A percentile compares a stretch with the other conserved stretches of the same genome.
phyloP scores from a whole-genome alignment of 305 asterid genomes.

The Fraxinus platypoda region DNA sequence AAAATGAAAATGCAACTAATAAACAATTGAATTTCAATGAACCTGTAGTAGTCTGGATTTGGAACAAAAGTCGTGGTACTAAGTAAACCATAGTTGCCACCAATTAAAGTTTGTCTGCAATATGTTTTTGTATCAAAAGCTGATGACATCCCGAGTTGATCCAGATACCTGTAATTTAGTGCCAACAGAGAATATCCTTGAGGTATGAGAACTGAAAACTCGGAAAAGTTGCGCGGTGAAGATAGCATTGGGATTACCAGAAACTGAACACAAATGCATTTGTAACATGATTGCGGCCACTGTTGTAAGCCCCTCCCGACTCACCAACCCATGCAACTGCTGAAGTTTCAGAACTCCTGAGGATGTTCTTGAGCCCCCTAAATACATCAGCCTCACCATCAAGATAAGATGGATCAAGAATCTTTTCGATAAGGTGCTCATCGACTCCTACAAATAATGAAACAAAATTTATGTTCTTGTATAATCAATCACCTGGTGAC shows the following conservation, averaged over 20 bases:
- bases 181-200: not conserved
- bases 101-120: constrained; percentile 19
- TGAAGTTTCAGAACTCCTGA: constrained; percentile 8
- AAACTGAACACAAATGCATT: constrained; percentile 18
- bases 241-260: not conserved
- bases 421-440: constrained; percentile 5
- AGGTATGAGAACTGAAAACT: not conserved
- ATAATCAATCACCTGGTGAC: not conserved
- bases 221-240: not conserved
- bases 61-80: constrained; percentile 11
- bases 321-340: constrained; percentile 22
- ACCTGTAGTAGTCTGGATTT: constrained; percentile 23
- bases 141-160: constrained; percentile 20
- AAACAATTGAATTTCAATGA: not conserved
- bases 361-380: not conserved
- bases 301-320: constrained; percentile 19
- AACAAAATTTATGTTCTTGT: not conserved
- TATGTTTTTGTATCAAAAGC: constrained; percentile 16
- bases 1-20: not conserved
- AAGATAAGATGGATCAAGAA: constrained; percentile 14
- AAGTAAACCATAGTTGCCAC: constrained; percentile 20
- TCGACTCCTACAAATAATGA: not conserved
- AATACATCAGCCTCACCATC: constrained; percentile 15
- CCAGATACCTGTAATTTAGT: constrained; percentile 12
- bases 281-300: constrained; percentile 15